Conservation (phyloP, 2,329 filamentous ascomycete genomes). For the Diaporthe velutina region DNA sequence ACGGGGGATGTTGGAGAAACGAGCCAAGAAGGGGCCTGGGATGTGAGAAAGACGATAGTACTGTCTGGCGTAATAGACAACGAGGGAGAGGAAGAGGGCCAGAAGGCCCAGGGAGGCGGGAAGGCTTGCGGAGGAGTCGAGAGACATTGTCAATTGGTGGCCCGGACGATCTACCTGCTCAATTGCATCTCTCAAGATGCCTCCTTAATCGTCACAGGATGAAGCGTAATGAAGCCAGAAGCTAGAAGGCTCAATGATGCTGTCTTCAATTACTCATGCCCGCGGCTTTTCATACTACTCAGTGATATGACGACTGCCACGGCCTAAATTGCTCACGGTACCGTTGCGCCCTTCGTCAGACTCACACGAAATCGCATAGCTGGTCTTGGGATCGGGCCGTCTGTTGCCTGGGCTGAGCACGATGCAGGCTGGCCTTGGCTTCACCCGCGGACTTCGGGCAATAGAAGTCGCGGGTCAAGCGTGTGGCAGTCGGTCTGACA, state of each 20-base stretch:
- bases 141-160: not conserved
- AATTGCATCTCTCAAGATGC: not conserved
- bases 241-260: not conserved
- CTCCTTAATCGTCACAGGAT: not conserved
- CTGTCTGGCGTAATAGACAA: not conserved
- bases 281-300: not conserved
- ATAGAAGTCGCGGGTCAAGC: not conserved
- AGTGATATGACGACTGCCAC: not conserved
- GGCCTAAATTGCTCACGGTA: not conserved
- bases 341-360: not conserved
- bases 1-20: slow-evolving; percentile 1
- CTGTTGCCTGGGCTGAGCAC: not conserved
- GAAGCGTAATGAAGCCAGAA: not conserved
- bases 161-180: not conserved
- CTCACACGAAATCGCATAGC: not conserved
- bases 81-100: not conserved
- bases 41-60: not conserved
- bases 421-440: not conserved
- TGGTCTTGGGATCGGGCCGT: not conserved
- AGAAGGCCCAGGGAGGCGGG: not conserved
- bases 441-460: slow-evolving; percentile 3
- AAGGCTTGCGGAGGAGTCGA: not conserved
- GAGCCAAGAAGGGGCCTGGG: not conserved
- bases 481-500: not conserved
- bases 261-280: not conserved